Evolutionary conservation across 2,329 filamentous ascomycete species (phyloP).

Genomic region (Phaeoacremonium minimum): DNA sequence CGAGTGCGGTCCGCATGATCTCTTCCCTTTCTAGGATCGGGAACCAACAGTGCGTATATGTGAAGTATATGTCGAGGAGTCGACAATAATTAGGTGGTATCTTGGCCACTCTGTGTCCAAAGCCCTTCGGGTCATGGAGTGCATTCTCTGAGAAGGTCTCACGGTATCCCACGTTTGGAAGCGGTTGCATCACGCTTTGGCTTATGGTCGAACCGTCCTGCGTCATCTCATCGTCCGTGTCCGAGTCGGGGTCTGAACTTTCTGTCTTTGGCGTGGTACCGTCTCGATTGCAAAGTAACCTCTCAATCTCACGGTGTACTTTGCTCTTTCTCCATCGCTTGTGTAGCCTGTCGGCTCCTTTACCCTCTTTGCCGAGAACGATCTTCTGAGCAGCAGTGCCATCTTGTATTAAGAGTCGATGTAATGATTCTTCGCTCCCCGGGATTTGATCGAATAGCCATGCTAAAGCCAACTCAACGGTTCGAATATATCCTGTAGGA

Average conservation of each 20-base stretch:
- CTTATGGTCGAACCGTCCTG: no score
- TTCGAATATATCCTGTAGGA: constrained; percentile 75
- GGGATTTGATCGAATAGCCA: constrained; percentile 61
- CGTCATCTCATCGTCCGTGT: no score
- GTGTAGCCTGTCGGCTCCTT: constrained; percentile 52
- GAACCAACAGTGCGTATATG: constrained; percentile 73
- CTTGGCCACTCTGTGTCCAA: constrained; percentile 14
- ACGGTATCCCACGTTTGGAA: no score
- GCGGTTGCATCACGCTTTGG: no score
- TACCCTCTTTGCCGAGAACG: constrained; percentile 42
- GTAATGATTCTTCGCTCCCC: constrained; percentile 54
- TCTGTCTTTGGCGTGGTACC: constrained; percentile 23
- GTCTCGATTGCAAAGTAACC: constrained; percentile 47
- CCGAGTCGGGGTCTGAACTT: constrained; percentile 13
- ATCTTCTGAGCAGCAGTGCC: constrained; percentile 35
- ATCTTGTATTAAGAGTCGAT: constrained; percentile 44
- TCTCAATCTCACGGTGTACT: constrained; percentile 59
- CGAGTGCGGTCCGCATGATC: constrained; percentile 42
- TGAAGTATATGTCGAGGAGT: constrained; percentile 68
- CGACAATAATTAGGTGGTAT: constrained; percentile 53
- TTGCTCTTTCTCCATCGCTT: constrained; percentile 59
- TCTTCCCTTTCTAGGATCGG: constrained; percentile 67
- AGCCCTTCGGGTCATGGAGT: no score
- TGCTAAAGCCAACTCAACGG: constrained; percentile 64
- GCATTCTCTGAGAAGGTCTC: no score